These are phyloP conservation scores for Alternaria alternata DNA, from an alignment of 2,329 filamentous ascomycete species.

Conservation along the genomic window DNA sequence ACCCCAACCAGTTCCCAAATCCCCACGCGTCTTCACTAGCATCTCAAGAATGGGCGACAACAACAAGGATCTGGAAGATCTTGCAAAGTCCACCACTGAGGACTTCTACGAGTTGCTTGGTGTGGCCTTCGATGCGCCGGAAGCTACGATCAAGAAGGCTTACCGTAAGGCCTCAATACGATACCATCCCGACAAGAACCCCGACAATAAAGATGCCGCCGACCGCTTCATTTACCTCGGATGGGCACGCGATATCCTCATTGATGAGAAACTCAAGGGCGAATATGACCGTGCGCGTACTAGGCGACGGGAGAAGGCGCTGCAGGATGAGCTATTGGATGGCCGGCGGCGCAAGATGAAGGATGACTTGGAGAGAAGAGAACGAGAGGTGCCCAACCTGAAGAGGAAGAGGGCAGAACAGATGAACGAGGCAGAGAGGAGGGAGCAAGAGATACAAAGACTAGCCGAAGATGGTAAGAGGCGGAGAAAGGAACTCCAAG, in stretches of 20 bases:
- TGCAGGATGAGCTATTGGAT: slow-evolving; percentile 77
- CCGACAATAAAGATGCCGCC: slow-evolving; percentile 66
- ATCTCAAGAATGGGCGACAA: slow-evolving; percentile 42
- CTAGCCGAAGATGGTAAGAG: slow-evolving; percentile 60
- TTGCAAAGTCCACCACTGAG: slow-evolving; percentile 51
- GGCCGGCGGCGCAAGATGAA: slow-evolving; percentile 77
- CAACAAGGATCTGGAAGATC: slow-evolving; percentile 54
- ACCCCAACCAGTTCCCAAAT: too few relatives aligned
- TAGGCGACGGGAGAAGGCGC: slow-evolving; percentile 72
- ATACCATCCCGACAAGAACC: slow-evolving; percentile 92
- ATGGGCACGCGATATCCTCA: slow-evolving; percentile 84
- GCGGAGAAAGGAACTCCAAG: slow-evolving; percentile 63
- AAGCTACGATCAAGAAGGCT: slow-evolving; percentile 80
- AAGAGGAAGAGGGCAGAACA: slow-evolving; percentile 57
- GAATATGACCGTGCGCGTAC: slow-evolving; percentile 81
- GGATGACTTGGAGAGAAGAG: slow-evolving; percentile 83
- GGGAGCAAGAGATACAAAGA: slow-evolving; percentile 60
- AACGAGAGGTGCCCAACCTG: slow-evolving; percentile 58
- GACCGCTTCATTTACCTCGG: slow-evolving; percentile 86
- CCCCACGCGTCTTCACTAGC: too few relatives aligned
- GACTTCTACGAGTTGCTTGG: slow-evolving; percentile 83
- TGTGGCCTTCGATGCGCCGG: slow-evolving; percentile 69
- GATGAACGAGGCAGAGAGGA: slow-evolving; percentile 63
- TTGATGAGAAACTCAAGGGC: slow-evolving; percentile 72
- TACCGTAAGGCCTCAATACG: slow-evolving; percentile 88